Conservation (phyloP, 768 basidiomycete genomes). For the Suillus alpinus region DNA sequence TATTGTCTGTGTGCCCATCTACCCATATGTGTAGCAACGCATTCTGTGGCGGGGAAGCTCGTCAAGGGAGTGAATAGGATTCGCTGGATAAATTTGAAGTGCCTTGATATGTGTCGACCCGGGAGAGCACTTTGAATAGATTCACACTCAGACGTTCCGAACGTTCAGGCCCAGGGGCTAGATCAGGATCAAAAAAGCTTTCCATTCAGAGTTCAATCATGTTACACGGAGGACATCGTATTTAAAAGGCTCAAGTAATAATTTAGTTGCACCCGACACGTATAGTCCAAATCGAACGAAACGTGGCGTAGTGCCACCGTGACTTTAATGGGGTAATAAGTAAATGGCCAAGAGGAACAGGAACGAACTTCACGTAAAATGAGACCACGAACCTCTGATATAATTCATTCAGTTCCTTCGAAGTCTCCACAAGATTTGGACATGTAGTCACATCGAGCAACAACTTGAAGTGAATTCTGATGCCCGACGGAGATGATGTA, state of each 20-base stretch:
- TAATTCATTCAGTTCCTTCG: background rate
- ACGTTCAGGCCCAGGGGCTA: background rate
- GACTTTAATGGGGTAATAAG: background rate
- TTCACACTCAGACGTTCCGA: conserved; percentile 1
- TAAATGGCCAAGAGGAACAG: background rate
- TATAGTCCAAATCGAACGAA: background rate
- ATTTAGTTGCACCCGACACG: background rate
- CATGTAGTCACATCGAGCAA: background rate
- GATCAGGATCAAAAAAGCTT: background rate
- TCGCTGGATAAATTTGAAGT: background rate
- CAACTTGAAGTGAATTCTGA: background rate
- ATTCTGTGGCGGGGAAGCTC: background rate
- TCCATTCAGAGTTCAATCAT: background rate
- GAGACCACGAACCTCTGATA: background rate
- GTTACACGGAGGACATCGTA: background rate
- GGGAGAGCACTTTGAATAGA: background rate
- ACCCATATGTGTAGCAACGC: background rate
- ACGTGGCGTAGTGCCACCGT: background rate
- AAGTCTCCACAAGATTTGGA: background rate
- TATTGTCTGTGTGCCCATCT: background rate
- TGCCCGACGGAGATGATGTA: background rate
- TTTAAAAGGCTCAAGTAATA: background rate
- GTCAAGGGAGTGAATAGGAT: background rate
- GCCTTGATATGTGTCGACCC: background rate
- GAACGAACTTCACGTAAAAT: background rate